These are phyloP conservation scores for Peniophora sp. DNA, from an alignment of 1,284 basidiomycete genomes.

Conservation along the genomic window DNA sequence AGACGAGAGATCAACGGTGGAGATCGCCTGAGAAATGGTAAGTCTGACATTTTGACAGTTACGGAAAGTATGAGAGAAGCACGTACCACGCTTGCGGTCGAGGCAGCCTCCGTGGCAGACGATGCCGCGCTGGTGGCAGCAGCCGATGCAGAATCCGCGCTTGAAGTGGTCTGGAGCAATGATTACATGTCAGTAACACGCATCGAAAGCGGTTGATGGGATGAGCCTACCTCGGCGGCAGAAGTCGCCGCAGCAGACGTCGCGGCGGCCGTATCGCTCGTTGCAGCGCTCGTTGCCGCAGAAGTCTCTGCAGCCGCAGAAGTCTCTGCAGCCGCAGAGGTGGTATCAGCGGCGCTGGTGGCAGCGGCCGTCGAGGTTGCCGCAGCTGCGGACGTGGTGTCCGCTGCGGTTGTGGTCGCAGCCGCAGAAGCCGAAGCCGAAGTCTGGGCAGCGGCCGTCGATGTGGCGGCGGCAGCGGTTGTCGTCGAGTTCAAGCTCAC, in stretches of 20 bases:
- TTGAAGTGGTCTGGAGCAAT: not conserved
- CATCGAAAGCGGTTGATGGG: not conserved
- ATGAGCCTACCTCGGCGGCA: not conserved
- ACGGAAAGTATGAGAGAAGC: too few species aligned
- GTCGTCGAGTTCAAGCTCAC: constrained; percentile 5
- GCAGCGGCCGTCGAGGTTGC: constrained; percentile 6
- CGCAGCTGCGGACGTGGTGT: constrained; percentile 14
- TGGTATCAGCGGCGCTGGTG: constrained; percentile 5
- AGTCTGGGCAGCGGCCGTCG: constrained; percentile 6
- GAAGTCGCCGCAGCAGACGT: constrained; percentile 5
- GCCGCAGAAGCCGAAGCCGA: constrained; percentile 9
- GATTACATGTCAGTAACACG: not conserved
- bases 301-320: constrained; percentile 2
- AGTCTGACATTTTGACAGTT: too few species aligned
- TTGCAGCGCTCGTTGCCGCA: constrained; percentile 3
- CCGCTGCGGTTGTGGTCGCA: constrained; percentile 9
- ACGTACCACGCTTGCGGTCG: too few species aligned
- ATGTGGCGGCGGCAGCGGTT: constrained; percentile 6
- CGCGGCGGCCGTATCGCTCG: constrained; percentile 7
- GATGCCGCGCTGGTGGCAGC: not conserved
- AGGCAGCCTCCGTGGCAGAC: not conserved
- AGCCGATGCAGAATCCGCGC: constrained; percentile 3
- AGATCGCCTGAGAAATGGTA: not conserved
- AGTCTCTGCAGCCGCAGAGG: constrained; percentile 5
- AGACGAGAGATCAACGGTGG: not conserved